Conservation (phyloP, 1,139 yeast species). For the Sugiyamaella xylanicola region DNA sequence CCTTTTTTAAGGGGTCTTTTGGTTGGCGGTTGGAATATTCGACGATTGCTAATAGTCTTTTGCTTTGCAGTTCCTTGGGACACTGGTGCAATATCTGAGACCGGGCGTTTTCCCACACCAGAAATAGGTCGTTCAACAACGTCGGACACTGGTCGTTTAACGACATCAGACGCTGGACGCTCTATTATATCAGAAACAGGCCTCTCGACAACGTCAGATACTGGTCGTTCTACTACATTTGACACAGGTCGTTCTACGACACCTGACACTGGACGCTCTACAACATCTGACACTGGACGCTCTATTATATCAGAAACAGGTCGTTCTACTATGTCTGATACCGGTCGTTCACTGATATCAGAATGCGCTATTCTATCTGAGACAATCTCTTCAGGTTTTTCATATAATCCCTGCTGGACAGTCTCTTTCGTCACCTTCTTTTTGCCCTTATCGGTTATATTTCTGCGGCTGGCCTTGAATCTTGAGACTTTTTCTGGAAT, state of each 20-base stretch:
- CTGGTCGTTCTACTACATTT: constrained; percentile 24
- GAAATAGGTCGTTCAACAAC: not conserved
- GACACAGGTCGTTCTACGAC: constrained; percentile 23
- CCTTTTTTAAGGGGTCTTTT: not conserved
- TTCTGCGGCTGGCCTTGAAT: constrained; percentile 36
- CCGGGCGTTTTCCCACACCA: constrained; percentile 18
- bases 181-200: constrained; percentile 26
- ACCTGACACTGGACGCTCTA: constrained; percentile 6
- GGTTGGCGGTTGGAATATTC: not conserved
- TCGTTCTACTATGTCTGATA: constrained; percentile 5
- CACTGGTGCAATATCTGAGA: not conserved
- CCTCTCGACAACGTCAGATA: constrained; percentile 21
- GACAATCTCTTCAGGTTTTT: constrained; percentile 23
- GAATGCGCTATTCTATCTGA: no score
- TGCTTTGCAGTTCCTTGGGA: not conserved
- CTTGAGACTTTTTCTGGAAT: constrained; percentile 34
- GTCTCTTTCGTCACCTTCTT: not conserved
- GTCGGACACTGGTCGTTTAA: constrained; percentile 21
- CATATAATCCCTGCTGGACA: constrained; percentile 18
- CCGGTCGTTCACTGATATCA: constrained; percentile 26
- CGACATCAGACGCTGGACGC: constrained; percentile 11
- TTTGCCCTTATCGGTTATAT: not conserved
- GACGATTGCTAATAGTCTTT: not conserved
- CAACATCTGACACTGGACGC: constrained; percentile 20
- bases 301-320: constrained; percentile 25